These are phyloP conservation scores for Spinellus fusiger DNA, from an alignment of 192 early-diverging fungal species.

Conservation along the genomic window DNA sequence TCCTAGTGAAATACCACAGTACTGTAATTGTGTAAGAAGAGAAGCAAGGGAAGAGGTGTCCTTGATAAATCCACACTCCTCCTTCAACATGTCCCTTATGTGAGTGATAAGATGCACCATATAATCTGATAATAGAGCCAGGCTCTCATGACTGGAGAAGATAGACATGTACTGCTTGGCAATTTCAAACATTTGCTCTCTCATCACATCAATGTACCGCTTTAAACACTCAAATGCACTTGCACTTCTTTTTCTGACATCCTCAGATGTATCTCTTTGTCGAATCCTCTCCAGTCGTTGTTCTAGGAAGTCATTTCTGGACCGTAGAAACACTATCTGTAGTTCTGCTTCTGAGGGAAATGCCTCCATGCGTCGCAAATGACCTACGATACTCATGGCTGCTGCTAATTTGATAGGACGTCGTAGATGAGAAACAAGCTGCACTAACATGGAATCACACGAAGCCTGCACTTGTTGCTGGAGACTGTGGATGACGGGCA, in stretches of 20 bases:
- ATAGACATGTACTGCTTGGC: constrained; percentile 76
- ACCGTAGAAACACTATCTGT: constrained; percentile 67
- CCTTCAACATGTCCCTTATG: constrained; percentile 34
- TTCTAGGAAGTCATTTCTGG: constrained; percentile 56
- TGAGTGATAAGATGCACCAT: constrained; percentile 42
- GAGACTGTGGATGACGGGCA: constrained; percentile 52
- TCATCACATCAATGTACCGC: constrained; percentile 69
- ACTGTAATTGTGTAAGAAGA: constrained; percentile 70
- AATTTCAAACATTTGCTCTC: constrained; percentile 78
- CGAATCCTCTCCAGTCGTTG: constrained; percentile 45
- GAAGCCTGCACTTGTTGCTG: constrained; percentile 54
- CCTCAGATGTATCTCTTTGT: constrained; percentile 4
- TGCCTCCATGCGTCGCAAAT: constrained; percentile 65
- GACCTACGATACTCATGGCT: constrained; percentile 72
- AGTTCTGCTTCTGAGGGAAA: constrained; percentile 61
- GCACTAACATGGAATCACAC: constrained; percentile 62
- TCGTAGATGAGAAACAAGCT: constrained; percentile 60
- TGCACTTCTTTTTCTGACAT: background rate
- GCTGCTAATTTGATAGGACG: constrained; percentile 69
- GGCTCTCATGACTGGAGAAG: constrained; percentile 42
- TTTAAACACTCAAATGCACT: constrained; percentile 63
- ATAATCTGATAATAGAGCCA: constrained; percentile 57
- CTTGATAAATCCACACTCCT: constrained; percentile 48
- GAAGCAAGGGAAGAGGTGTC: constrained; percentile 57
- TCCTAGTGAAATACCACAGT: constrained; percentile 75